phyloP scores from a whole-genome alignment of 306 rosid genomes.

The Nissolia schottii region DNA sequence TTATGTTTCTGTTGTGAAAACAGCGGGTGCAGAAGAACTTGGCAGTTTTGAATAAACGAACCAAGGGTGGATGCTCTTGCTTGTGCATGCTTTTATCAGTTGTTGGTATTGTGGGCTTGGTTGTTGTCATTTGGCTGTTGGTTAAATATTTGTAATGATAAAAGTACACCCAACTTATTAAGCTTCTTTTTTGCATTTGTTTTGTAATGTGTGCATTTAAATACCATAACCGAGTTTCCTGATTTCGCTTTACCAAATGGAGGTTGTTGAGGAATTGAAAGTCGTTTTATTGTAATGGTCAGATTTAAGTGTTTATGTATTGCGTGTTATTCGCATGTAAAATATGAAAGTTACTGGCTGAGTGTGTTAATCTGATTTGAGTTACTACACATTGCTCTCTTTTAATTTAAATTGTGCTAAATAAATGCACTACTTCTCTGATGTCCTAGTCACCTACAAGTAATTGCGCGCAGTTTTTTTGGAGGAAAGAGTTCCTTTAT shows the following conservation, averaged over 20 bases:
- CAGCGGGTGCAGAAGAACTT: slow-evolving; percentile 92
- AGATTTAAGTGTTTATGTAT: slow-evolving; percentile 2
- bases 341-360: background rate
- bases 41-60: slow-evolving; percentile 69
- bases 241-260: background rate
- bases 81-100: slow-evolving; percentile 68
- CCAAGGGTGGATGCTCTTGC: slow-evolving; percentile 89
- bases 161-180: background rate
- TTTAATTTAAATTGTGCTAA: background rate
- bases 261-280: background rate
- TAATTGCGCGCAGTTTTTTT: background rate
- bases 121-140: slow-evolving; percentile 50
- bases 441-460: background rate
- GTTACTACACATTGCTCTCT: background rate
- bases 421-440: background rate
- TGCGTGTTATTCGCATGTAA: background rate
- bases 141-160: slow-evolving; percentile 54
- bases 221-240: slow-evolving; percentile 3
- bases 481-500: background rate
- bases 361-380: background rate
- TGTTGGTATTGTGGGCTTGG: slow-evolving; percentile 60
- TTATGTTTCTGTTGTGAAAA: slow-evolving; percentile 28
- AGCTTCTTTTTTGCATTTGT: background rate
- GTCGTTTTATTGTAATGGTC: slow-evolving; percentile 12
- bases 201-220: slow-evolving; percentile 23